Percentiles rank a stretch among this genome's conserved stretches.
Evolutionary conservation across 2,329 filamentous ascomycete species (phyloP).

Genomic region (Elsinoe perseae): DNA sequence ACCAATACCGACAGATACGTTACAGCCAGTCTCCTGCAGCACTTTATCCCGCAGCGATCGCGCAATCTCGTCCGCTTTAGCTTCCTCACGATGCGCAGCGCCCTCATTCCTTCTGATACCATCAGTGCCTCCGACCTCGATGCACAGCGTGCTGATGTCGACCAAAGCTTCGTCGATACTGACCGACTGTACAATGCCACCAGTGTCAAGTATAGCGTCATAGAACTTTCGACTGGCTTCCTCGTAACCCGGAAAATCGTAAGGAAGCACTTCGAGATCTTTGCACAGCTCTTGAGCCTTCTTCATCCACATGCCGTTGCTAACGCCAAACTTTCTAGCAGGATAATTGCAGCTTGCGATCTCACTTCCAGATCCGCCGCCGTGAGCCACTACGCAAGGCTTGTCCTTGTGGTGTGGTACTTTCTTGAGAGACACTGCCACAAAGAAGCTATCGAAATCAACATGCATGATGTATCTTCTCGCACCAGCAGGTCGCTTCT

Average conservation of each 20-base stretch:
- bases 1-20: conserved; percentile 88
- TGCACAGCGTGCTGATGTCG: conserved; percentile 67
- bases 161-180: conserved; percentile 93
- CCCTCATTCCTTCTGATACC: conserved; percentile 59
- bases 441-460: conserved; percentile 98
- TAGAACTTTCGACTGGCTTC: conserved; percentile 85
- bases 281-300: conserved; percentile 74
- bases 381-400: conserved; percentile 83
- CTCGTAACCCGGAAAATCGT: conserved; percentile 93
- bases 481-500: conserved; percentile 52
- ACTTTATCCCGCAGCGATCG: conserved; percentile 59
- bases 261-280: conserved; percentile 80
- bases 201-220: conserved; percentile 67
- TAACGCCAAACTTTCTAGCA: conserved; percentile 76
- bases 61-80: conserved; percentile 66
- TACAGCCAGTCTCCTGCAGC: conserved; percentile 68
- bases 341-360: conserved; percentile 97
- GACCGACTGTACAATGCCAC: conserved; percentile 85
- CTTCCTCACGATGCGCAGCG: conserved; percentile 68
- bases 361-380: conserved; percentile 75
- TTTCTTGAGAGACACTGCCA: conserved; percentile 76
- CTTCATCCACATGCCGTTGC: conserved; percentile 99
- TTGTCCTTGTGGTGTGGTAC: conserved; percentile 68
- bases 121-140: conserved; percentile 57
- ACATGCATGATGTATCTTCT: conserved; percentile 87